These are phyloP conservation scores for Nymphaea colorata DNA, from an alignment of 164 flowering plant species.

Conservation along the genomic window DNA sequence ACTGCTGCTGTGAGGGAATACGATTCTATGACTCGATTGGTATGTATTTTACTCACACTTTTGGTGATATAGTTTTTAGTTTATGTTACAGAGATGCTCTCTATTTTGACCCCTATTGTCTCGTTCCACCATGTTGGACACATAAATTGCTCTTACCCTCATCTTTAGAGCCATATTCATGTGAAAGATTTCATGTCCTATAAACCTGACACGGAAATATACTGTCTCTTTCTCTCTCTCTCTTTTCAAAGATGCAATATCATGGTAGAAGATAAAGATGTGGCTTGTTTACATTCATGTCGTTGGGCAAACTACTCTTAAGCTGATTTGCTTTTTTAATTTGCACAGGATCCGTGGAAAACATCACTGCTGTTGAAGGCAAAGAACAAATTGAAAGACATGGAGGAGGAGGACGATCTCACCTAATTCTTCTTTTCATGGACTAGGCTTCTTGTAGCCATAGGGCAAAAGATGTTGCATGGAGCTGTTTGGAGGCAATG, in stretches of 20 bases:
- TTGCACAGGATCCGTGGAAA: constrained; percentile 61
- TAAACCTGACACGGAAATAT: no score
- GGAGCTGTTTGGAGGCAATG: no score
- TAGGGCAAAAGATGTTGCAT: no score
- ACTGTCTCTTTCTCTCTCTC: no score
- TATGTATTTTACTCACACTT: constrained; percentile 12
- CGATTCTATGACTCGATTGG: constrained; percentile 90
- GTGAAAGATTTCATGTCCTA: no score
- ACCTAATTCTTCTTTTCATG: constrained; percentile 20
- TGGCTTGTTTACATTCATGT: no score
- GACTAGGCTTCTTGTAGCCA: no score
- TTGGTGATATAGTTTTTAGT: background rate
- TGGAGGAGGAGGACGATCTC: constrained; percentile 71
- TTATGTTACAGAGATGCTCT: background rate
- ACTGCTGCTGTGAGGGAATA: constrained; percentile 73
- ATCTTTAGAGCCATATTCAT: no score
- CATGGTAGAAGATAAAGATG: no score
- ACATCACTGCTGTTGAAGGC: constrained; percentile 65
- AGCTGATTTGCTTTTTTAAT: background rate
- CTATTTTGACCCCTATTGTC: background rate
- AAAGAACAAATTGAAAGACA: constrained; percentile 57
- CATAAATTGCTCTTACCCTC: background rate
- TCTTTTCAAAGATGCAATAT: no score
- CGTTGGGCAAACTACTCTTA: no score
- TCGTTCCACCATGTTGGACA: background rate